These are phyloP conservation scores for Mytilinidion resinicola DNA, from an alignment of 495 filamentous ascomycete genomes.

Conservation along the genomic window DNA sequence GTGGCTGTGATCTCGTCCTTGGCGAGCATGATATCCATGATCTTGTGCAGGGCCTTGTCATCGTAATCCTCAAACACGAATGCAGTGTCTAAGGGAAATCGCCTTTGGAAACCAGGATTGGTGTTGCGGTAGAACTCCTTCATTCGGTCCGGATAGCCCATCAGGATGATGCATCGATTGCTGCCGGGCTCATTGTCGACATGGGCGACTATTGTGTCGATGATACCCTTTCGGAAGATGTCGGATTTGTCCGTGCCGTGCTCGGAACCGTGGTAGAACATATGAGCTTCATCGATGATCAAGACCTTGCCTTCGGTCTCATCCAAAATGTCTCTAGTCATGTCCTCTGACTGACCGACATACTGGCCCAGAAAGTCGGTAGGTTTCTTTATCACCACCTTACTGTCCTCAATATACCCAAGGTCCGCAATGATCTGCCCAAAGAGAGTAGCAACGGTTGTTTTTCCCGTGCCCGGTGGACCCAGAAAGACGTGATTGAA, in stretches of 20 bases:
- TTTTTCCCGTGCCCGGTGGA: constrained; percentile 67
- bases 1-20: constrained; percentile 4
- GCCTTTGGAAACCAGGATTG: constrained; percentile 15
- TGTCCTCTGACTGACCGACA: constrained; percentile 22
- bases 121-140: neutral
- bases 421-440: constrained; percentile 26
- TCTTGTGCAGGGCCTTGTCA: neutral
- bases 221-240: constrained; percentile 5
- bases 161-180: constrained; percentile 15
- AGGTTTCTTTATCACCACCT: constrained; percentile 28
- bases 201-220: constrained; percentile 21
- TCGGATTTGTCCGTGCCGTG: constrained; percentile 7
- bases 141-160: constrained; percentile 18
- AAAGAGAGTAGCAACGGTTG: constrained; percentile 63
- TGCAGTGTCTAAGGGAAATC: constrained; percentile 14
- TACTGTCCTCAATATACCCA: constrained; percentile 18
- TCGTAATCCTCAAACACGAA: constrained; percentile 11
- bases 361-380: constrained; percentile 25
- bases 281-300: constrained; percentile 30
- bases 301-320: constrained; percentile 26
- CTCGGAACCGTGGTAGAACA: constrained; percentile 17
- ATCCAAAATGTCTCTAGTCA: constrained; percentile 21
- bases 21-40: constrained; percentile 8
- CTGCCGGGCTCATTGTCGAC: constrained; percentile 7
- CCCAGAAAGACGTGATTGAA: constrained; percentile 66